phyloP scores from a whole-genome alignment of 352 stramenopile species.

The Globisporangium takayamanum region DNA sequence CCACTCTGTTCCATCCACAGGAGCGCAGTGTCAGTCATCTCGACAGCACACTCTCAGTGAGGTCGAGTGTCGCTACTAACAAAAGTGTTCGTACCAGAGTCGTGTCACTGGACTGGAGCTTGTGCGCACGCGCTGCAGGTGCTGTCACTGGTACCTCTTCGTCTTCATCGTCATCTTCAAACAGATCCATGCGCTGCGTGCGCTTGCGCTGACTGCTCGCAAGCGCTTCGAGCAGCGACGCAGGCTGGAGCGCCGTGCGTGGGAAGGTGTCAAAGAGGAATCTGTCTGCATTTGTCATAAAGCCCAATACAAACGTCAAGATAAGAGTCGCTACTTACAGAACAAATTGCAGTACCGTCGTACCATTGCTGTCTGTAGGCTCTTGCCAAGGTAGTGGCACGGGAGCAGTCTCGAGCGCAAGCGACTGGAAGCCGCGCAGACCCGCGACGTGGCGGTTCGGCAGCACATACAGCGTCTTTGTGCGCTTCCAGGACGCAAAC shows the following conservation, averaged over 20 bases:
- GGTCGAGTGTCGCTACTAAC: background rate
- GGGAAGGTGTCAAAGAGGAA: conserved; percentile 36
- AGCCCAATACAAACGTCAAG: background rate
- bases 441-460: conserved; percentile 27
- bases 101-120: too few relatives aligned
- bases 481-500: conserved; percentile 46
- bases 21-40: too few relatives aligned
- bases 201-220: conserved; percentile 6
- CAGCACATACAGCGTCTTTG: conserved; percentile 40
- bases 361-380: background rate
- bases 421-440: conserved; percentile 41
- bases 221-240: conserved; percentile 39
- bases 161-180: conserved; percentile 10
- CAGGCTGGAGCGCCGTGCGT: conserved; percentile 14
- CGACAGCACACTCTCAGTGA: background rate
- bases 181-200: background rate
- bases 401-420: conserved; percentile 33
- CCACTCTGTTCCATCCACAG: too few relatives aligned
- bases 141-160: background rate
- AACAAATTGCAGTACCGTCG: too few relatives aligned
- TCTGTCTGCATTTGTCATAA: background rate
- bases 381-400: conserved; percentile 33
- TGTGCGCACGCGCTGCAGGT: background rate
- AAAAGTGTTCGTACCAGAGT: too few relatives aligned
- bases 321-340: background rate